Evolutionary conservation across 257 asterid genomes (phyloP).

Genomic region (Galeopsis tetrahit): DNA sequence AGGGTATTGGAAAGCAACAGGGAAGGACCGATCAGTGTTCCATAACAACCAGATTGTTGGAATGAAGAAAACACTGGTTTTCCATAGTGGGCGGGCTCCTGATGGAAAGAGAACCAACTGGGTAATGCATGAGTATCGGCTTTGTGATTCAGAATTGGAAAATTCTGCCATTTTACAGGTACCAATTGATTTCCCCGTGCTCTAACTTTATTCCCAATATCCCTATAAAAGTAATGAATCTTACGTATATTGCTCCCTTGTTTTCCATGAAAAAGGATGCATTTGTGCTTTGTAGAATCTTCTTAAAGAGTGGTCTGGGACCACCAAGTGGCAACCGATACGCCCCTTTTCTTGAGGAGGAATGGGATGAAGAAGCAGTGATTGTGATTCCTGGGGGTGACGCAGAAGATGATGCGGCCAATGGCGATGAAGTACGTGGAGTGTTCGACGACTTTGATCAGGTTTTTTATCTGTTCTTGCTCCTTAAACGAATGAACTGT

Average conservation of each 20-base stretch:
- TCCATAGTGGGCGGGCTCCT: conserved; percentile 91
- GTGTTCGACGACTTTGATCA: conserved; percentile 53
- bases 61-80: conserved; percentile 93
- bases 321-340: conserved; percentile 92
- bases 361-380: conserved; percentile 76
- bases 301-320: conserved; percentile 90
- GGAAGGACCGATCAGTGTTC: conserved; percentile 80
- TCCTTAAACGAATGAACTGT: background rate
- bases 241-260: conserved; percentile 36
- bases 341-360: conserved; percentile 94
- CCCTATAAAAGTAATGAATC: conserved; percentile 32
- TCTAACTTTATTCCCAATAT: conserved; percentile 25
- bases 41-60: conserved; percentile 68
- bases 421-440: conserved; percentile 64
- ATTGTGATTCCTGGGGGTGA: conserved; percentile 71
- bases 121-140: conserved; percentile 97
- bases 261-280: conserved; percentile 70
- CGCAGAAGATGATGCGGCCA: conserved; percentile 67
- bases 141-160: conserved; percentile 69
- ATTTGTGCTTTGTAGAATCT: conserved; percentile 90
- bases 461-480: conserved; percentile 45
- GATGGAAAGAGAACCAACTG: conserved; percentile 92
- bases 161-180: conserved; percentile 80
- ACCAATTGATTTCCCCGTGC: conserved; percentile 26
- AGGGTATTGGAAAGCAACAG: conserved; percentile 98